Evolutionary conservation across 2,329 filamentous ascomycete genomes (phyloP), one percentile per base, ranked within the genome.

Genomic region (Arthrinium phaeospermum): DNA sequence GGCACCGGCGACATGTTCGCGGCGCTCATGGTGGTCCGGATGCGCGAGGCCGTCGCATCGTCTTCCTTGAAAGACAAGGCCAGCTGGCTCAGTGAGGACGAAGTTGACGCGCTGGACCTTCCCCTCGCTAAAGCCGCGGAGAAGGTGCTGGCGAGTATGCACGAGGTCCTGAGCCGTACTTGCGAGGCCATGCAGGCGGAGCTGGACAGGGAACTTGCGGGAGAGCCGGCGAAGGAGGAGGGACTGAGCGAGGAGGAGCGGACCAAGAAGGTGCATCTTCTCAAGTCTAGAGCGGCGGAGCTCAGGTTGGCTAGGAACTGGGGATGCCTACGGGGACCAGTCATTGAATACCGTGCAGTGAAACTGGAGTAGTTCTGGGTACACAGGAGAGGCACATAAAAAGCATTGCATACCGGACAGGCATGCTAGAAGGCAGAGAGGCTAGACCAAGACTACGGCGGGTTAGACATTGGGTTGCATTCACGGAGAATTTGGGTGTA

Each of bases 1-100:
- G 96, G 96, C 53, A 98, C 97, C 0, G 96, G 96, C 67, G 96
- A 99, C 85, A 98, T 99, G 96, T 98, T 99, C 80, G 96, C 95
- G 44, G 96, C 96, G 10, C 87, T 99, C 67, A 95, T 94, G 80
- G 91, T 98, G 1, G 94, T 94, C 53, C 91, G 96, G 44, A 91
- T 99, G 79, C 92, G 96, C 72, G 94, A 98, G 85, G 95, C 94
- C 37, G 92, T 94, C 2, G 71, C 71, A 1, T 74, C 41, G 1
- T 70, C 70, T 37, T 67, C 49, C 3, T 83, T 97, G 4, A 82
- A 86, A 22, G 80, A 84, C 10, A 88, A 83, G 2, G 82, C 85
- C 7, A 91, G 91, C 74, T 99, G 96, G 96, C 84, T 93, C 68
- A 94, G 92, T 73, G 89, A 89, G 0, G 95, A 98, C 79, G 85